Evolutionary conservation across 495 filamentous ascomycete species (phyloP).

Genomic region (Annulohypoxylon moriforme): DNA sequence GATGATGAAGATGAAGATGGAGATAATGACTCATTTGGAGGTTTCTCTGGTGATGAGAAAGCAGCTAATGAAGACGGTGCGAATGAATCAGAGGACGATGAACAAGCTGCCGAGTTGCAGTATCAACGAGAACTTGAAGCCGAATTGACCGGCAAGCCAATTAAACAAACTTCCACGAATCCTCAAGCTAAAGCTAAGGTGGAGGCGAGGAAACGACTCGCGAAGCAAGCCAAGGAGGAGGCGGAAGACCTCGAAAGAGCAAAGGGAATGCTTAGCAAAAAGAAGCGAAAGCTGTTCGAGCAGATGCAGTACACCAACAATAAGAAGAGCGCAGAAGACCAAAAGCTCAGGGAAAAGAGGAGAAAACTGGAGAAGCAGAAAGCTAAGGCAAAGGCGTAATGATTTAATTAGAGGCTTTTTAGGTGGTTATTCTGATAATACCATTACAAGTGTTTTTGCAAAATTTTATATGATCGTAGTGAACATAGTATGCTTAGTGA

Average conservation of each 20-base stretch:
- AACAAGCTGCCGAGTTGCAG: slow-evolving; percentile 59
- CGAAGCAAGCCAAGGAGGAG: slow-evolving; percentile 76
- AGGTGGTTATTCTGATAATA: slow-evolving; percentile 47
- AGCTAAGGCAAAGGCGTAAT: slow-evolving; percentile 48
- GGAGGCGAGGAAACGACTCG: slow-evolving; percentile 73
- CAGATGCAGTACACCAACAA: slow-evolving; percentile 93
- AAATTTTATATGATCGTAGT: not conserved
- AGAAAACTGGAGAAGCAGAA: slow-evolving; percentile 84
- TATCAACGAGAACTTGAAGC: slow-evolving; percentile 92
- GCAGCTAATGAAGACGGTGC: slow-evolving; percentile 55
- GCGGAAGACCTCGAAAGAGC: slow-evolving; percentile 85
- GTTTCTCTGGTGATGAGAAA: slow-evolving; percentile 56
- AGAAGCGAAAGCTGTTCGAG: slow-evolving; percentile 89
- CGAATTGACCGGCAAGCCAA: slow-evolving; percentile 71
- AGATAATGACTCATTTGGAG: slow-evolving; percentile 54
- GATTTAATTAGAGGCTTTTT: slow-evolving; percentile 8
- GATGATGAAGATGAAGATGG: slow-evolving; percentile 51
- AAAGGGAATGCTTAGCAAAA: slow-evolving; percentile 93
- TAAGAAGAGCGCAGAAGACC: slow-evolving; percentile 81
- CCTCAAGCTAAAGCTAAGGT: slow-evolving; percentile 69
- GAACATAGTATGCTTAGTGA: not conserved
- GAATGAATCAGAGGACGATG: slow-evolving; percentile 61
- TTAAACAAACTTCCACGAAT: slow-evolving; percentile 57
- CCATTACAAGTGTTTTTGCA: slow-evolving; percentile 24
- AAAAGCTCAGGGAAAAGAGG: slow-evolving; percentile 81